These are phyloP conservation scores for Populus tomentosa DNA, from an alignment of 441 rosid species.

Conservation along the genomic window DNA sequence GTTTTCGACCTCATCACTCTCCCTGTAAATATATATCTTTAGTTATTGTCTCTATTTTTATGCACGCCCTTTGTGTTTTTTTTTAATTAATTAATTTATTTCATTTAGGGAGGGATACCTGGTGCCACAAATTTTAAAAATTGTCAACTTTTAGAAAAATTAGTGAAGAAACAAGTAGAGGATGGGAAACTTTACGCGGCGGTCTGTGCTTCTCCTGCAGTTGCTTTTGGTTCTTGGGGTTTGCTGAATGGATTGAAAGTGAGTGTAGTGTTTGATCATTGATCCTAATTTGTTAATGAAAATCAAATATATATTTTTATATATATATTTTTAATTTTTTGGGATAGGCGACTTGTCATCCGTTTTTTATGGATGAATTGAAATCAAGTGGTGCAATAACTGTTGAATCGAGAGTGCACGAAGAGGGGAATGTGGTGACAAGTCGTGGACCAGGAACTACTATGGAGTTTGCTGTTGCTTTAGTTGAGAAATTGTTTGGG, in stretches of 20 bases:
- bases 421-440: slow-evolving; percentile 69
- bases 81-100: neutral
- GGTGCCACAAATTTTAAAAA: slow-evolving; percentile 72
- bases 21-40: slow-evolving; percentile 43
- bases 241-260: slow-evolving; percentile 74
- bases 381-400: slow-evolving; percentile 57
- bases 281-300: neutral
- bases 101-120: slow-evolving; percentile 78
- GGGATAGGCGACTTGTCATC: slow-evolving; percentile 79
- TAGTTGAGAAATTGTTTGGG: slow-evolving; percentile 71
- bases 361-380: slow-evolving; percentile 78
- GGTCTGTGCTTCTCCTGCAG: slow-evolving; percentile 87
- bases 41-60: too few species aligned
- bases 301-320: too few species aligned
- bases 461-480: slow-evolving; percentile 73
- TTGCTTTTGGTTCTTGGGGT: slow-evolving; percentile 86
- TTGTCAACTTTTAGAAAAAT: slow-evolving; percentile 53
- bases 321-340: neutral
- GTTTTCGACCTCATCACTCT: slow-evolving; percentile 75
- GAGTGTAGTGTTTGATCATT: slow-evolving; percentile 5
- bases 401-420: slow-evolving; percentile 80
- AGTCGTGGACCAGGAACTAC: slow-evolving; percentile 96
- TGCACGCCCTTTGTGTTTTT: neutral
- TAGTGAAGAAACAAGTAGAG: slow-evolving; percentile 74
- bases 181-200: slow-evolving; percentile 81